phyloP scores from a whole-genome alignment of 169 alveolate genomes.

The Plasmodium gonderi region DNA sequence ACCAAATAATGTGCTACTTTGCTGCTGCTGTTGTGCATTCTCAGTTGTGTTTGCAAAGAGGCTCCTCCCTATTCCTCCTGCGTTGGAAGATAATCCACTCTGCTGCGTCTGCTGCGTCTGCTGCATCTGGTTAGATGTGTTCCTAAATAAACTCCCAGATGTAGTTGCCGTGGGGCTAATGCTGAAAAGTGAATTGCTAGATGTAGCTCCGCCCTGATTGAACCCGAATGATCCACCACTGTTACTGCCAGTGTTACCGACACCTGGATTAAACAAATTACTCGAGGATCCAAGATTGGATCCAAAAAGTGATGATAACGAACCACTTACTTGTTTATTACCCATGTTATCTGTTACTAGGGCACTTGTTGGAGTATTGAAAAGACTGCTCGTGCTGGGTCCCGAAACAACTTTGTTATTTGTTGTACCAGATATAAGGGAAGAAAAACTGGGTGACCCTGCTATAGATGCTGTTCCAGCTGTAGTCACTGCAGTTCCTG shows the following conservation, averaged over 20 bases:
- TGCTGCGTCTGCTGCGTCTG: not conserved
- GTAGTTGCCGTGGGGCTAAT: not conserved
- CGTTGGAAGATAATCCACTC: too few species aligned
- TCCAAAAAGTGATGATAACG: not conserved
- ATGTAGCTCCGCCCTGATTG: not conserved
- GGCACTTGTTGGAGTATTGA: not conserved
- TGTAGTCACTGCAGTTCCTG: not conserved
- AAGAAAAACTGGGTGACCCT: not conserved
- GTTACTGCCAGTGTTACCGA: not conserved
- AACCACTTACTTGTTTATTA: not conserved
- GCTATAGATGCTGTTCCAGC: not conserved
- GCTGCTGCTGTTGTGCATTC: too few species aligned
- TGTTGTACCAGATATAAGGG: not conserved
- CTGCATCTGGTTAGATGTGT: not conserved
- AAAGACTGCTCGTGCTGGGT: not conserved
- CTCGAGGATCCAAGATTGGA: not conserved
- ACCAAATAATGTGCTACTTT: not conserved
- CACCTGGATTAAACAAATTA: not conserved
- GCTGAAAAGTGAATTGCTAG: not conserved
- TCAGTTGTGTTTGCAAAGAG: not conserved
- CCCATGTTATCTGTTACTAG: not conserved
- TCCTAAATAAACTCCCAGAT: too few species aligned
- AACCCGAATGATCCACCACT: slow-evolving; percentile 12
- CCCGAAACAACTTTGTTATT: not conserved
- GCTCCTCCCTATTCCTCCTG: too few species aligned